Base-by-base conservation (phyloP, 495 filamentous ascomycete genomes). In the Xylaria palmicola region DNA sequence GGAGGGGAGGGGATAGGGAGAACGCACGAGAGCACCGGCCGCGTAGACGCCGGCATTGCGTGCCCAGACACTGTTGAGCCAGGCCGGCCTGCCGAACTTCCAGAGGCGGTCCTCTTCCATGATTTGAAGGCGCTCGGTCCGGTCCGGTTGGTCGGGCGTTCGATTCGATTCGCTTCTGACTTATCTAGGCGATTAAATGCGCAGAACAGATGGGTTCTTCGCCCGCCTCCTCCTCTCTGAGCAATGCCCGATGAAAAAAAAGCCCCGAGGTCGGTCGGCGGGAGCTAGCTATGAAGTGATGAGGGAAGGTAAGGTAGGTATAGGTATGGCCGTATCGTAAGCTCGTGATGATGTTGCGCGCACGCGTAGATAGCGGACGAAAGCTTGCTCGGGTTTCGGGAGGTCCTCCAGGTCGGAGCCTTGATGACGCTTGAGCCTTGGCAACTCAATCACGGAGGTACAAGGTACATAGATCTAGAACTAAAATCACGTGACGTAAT, bases 61-160 rank as follows among this genome's bases (percentile, higher is more conserved):
- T 64, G 88, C 86, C 73, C 87, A 87, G 32, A 88, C 83, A 79
- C 87, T 94, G 73, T 94, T 96, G 45, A 97, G 78, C 93, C 93
- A 97, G 77, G 90, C 86, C 10, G 90, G 90, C 81, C 84, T 89
- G 66, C 84, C 76, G 73, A 90, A 91, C 72, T 89, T 89, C 77
- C 86, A 92, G 69, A 92, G 85, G 29, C 87, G 85, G 68, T 89
- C 80, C 71, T 86, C 81, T 71, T 79, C 75, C 83, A 85, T 82
- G 19, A 19, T 56, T 36, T n/a, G n/a, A n/a, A 13, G 32, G 6
- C 29, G 45, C 34, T 27, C 24, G 45, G 27, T 26, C 34, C 40
- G 40, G 10, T 43, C 43, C 39, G 53, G 39, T n/a, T 20, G 12
- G 48, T 56, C 24, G 53, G 53, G 41, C 19, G 41, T 4, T 22